Evolutionary conservation across 306 rosid species (phyloP).

Genomic region (Cicer pinnatifidum): DNA sequence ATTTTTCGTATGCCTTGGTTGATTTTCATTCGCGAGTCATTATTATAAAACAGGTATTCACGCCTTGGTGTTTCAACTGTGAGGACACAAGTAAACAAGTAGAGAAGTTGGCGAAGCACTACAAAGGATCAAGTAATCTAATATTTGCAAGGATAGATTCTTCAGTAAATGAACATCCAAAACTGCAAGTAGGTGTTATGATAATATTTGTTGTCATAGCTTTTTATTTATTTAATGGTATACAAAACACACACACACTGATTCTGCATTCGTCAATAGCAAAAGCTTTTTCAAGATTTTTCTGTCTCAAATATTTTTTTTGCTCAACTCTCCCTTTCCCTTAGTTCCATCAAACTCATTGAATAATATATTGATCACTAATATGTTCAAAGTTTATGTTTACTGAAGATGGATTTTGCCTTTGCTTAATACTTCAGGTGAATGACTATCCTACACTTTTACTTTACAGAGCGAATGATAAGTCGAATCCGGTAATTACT

Average conservation of each 20-base stretch:
- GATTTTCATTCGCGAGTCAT: conserved; percentile 22
- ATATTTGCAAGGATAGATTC: conserved; percentile 77
- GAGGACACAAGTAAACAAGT: conserved; percentile 82
- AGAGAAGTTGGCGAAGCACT: conserved; percentile 88
- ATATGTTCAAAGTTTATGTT: conserved; percentile 25
- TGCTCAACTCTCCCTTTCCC: neutral
- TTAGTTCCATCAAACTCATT: neutral
- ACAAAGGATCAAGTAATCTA: conserved; percentile 68
- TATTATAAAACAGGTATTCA: conserved; percentile 66
- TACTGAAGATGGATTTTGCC: conserved; percentile 34
- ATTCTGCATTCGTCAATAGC: neutral
- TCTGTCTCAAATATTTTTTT: neutral
- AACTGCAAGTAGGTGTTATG: conserved; percentile 63
- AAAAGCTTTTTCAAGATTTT: neutral
- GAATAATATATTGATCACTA: conserved; percentile 14
- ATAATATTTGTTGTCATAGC: neutral
- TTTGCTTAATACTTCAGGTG: conserved; percentile 56
- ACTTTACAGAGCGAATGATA: conserved; percentile 64
- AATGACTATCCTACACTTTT: conserved; percentile 80
- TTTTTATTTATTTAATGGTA: conserved; percentile 6
- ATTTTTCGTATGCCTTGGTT: conserved; percentile 25
- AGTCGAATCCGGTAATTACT: conserved; percentile 75
- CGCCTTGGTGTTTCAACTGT: conserved; percentile 93
- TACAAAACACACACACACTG: neutral
- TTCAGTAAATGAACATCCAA: conserved; percentile 86